phyloP scores from a whole-genome alignment of 441 rosid genomes.

The Flueggea neowawraea region DNA sequence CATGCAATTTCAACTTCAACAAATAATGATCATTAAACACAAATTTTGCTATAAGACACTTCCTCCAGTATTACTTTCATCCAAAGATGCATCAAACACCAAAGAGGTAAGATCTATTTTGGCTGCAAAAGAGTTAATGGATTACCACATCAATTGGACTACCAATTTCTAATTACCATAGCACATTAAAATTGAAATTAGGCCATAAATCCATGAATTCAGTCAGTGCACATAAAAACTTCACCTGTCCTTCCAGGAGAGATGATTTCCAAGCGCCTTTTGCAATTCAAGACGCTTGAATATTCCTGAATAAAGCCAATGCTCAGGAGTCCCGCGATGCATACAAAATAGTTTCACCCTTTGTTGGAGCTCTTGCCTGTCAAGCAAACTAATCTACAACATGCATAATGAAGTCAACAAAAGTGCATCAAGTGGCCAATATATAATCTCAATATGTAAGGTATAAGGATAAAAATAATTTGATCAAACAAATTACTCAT shows the following conservation, averaged over 20 bases:
- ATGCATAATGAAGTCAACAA: conserved; percentile 5
- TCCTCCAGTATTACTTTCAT: background rate
- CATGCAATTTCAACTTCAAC: background rate
- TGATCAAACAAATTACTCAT: no score
- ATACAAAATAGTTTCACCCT: conserved; percentile 54
- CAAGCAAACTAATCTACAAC: conserved; percentile 71
- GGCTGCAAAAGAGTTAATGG: no score
- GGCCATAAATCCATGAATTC: no score
- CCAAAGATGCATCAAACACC: background rate
- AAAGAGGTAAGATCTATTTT: background rate
- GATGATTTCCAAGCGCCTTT: conserved; percentile 96
- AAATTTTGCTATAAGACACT: no score
- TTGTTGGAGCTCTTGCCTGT: conserved; percentile 74
- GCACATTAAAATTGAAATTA: no score
- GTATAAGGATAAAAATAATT: no score
- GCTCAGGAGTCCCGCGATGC: conserved; percentile 79
- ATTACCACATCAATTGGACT: no score
- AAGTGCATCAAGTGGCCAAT: background rate
- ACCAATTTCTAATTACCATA: no score
- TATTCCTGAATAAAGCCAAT: conserved; percentile 77
- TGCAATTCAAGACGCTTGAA: conserved; percentile 84
- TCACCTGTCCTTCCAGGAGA: conserved; percentile 98
- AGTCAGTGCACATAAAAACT: background rate
- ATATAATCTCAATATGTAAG: no score
- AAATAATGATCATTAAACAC: background rate